Evolutionary conservation across 768 basidiomycete species (phyloP).

Genomic region (Amanita thiersii): DNA sequence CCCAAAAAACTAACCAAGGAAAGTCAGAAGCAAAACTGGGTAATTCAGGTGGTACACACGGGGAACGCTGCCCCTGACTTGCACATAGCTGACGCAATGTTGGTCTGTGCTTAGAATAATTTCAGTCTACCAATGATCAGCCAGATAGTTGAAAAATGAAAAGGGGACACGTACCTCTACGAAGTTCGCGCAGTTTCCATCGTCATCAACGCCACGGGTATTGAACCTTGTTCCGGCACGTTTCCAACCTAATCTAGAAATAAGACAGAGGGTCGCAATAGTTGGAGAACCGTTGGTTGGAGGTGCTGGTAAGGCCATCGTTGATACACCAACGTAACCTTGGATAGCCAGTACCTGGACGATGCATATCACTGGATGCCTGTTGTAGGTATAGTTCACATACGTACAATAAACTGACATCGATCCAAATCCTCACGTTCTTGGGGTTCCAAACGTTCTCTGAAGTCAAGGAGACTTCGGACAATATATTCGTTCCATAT

Average conservation of each 20-base stretch:
- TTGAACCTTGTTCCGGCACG: constrained; percentile 97
- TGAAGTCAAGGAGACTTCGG: constrained; percentile 79
- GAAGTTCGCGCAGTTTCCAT: constrained; percentile 92
- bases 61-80: constrained; percentile 93
- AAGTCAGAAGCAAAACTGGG: constrained; percentile 9
- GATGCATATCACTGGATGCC: constrained; percentile 7
- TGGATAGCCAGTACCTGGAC: constrained; percentile 82
- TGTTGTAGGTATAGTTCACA: constrained; percentile 6
- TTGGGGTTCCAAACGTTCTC: constrained; percentile 61
- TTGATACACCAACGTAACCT: constrained; percentile 83
- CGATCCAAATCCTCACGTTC: constrained; percentile 72
- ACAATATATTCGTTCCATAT: constrained; percentile 95
- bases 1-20: constrained; percentile 81
- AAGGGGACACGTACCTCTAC: constrained; percentile 63
- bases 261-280: constrained; percentile 69
- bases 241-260: constrained; percentile 89
- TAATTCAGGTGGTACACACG: constrained; percentile 43
- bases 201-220: constrained; percentile 92
- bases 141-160: constrained; percentile 5
- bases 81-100: constrained; percentile 85
- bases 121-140: constrained; percentile 58
- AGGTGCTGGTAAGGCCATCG: constrained; percentile 68
- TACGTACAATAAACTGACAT: constrained; percentile 77
- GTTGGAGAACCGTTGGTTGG: constrained; percentile 67
- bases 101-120: constrained; percentile 82